Percentiles rank a stretch among this genome's conserved stretches.
phyloP scores from a whole-genome alignment of 345 rosid species.

The Excoecaria agallocha region DNA sequence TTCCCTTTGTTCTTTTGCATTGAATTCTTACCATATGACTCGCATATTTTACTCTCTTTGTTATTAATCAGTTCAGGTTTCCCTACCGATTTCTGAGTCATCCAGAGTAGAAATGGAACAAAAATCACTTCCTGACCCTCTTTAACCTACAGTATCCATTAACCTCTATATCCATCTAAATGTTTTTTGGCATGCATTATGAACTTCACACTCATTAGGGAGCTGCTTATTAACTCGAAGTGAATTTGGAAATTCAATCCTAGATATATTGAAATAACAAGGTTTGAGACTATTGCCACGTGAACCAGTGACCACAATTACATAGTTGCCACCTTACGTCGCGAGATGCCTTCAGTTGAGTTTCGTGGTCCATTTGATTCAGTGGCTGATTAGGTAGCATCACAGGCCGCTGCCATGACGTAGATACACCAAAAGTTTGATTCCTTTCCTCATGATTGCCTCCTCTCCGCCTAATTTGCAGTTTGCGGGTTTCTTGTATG shows the following conservation, averaged over 20 bases:
- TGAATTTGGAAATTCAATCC: not conserved
- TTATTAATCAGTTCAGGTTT: no score
- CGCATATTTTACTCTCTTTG: not conserved
- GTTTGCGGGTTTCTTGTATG: slow-evolving; percentile 66
- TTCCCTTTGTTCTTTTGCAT: not conserved
- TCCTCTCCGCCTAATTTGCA: slow-evolving; percentile 73
- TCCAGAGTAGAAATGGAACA: slow-evolving; percentile 1
- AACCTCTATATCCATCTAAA: not conserved
- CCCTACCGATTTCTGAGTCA: not conserved
- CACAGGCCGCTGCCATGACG: slow-evolving; percentile 55
- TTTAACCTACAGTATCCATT: not conserved
- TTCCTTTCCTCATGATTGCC: slow-evolving; percentile 33
- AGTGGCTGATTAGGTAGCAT: slow-evolving; percentile 42
- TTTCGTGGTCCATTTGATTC: slow-evolving; percentile 58
- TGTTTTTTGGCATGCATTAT: not conserved
- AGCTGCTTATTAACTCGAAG: no score
- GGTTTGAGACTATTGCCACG: slow-evolving; percentile 15
- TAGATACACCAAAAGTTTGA: slow-evolving; percentile 38
- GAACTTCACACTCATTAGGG: not conserved
- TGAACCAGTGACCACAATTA: slow-evolving; percentile 39
- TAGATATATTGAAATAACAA: slow-evolving; percentile 3
- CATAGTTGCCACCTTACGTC: slow-evolving; percentile 90
- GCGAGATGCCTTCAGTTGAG: slow-evolving; percentile 97
- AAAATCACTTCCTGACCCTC: not conserved
- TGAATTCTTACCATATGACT: not conserved